Base-by-base conservation (phyloP, 2,329 filamentous ascomycete genomes). In the Colletotrichum neosansevieriae region DNA sequence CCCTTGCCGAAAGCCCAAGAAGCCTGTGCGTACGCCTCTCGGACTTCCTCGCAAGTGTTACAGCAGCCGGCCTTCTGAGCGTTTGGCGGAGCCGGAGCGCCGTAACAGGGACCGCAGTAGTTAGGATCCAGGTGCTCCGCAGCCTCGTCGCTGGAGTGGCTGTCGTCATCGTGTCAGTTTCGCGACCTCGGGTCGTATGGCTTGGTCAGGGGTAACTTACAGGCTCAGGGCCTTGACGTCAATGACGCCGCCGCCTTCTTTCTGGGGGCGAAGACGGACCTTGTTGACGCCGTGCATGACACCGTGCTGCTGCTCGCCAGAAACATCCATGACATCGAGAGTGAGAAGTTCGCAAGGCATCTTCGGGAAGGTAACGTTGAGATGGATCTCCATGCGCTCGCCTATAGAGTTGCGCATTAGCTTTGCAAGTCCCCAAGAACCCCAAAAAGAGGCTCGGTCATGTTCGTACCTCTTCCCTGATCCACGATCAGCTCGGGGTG, bases 261-360 rank as follows among this genome's bases (percentile, higher is more conserved):
- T 83, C 73, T 86, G 84, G 24, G 94, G 85, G 71, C 87, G 85
- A 70, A 99, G 86, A 70, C 96, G 91, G 70, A 98, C 92, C 83
- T 98, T 98, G 81, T 89, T 93, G 71, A 99, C 89, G 51, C 96
- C 96, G 77, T 98, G 94, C 79, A 94, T 91, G 67, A 99, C 92
- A 59, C 95, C 96, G 74, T 94, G 93, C 80, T 99, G 96, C 77
- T 98, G 92, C 81, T 99, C 96, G 71, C 96, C 96, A 21, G 94
- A 97, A 29, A 98, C 95, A 81, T 99, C 96, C 96, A 99, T 99
- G 64, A 99, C 95, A 79, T 99, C 96, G 74, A 99, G 90, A 12
- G 96, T 98, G 72, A 98, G 85, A 58, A 99, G 89, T 80, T 98
- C 95, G 83, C 96, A 99, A 10, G 96, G 96, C 73, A 99, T 88